Evolutionary conservation across 805 yeast species (phyloP), one percentile per base, ranked within the genome.

Genomic region (Zygosaccharomyces rouxii): DNA sequence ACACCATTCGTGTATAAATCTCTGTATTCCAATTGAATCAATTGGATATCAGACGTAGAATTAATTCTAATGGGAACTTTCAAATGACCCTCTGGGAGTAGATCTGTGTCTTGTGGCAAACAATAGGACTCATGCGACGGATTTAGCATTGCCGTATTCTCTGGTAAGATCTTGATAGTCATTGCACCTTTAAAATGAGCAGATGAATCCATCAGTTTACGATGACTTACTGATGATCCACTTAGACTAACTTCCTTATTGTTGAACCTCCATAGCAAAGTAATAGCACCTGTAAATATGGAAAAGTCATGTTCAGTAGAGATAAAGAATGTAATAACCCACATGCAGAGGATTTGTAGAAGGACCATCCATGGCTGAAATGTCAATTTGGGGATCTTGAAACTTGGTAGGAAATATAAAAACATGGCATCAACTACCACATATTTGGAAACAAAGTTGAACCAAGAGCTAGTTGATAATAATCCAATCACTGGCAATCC

Each of bases 141-240:
- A 54, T 90, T 89, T 57, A 94, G 69, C 58, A 75, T 73, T 4
- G 95, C 96, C 0, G 95, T 84, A 38, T 95, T 85, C 67, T 92
- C 97, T 0, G 99, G 98, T 30, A 94, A 71, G 52, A 86, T 86
- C 60, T 90, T 86, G 52, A 94, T 84, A 0, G 90, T 86, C 60
- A 87, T 86, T 38, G 81, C 81, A 38, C 99, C 99, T 59, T 80
- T 84, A 64, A 90, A 85, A 64, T 89, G 95, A 42, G 56, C 46
- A 43, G 71, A 55, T 14, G 65, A 52, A 52, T 69, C 57, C 45
- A 62, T 11, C 38, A 53, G 41, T 31, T 55, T 50, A 16, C 55
- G 58, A 22, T 55, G 58, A 35, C 63, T 66, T 3, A 76, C 68
- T 0, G 77, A 56, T 33, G 72, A 73, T 10, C 84, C 85, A 13